Conservation (phyloP, 495 filamentous ascomycete genomes). For the Paragyromitra xinjiangensis region DNA sequence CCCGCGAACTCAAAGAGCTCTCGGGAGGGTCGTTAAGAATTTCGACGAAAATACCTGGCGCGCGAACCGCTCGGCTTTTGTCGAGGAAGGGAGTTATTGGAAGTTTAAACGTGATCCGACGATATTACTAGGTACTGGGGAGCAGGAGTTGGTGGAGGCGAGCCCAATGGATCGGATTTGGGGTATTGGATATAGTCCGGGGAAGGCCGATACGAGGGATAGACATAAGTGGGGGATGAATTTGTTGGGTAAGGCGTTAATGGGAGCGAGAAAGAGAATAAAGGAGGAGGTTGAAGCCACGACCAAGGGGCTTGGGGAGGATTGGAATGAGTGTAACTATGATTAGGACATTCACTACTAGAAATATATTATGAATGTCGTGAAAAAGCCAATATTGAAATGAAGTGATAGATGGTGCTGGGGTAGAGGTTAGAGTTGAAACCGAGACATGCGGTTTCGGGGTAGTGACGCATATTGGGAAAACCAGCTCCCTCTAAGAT, state of each 20-base stretch:
- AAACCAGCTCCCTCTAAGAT: too few species aligned
- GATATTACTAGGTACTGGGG: slow-evolving; percentile 68
- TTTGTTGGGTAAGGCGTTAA: slow-evolving; percentile 68
- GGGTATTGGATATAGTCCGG: slow-evolving; percentile 70
- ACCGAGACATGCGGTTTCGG: too few species aligned
- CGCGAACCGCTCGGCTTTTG: slow-evolving; percentile 64
- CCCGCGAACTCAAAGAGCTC: slow-evolving; percentile 63
- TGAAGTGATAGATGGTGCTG: too few species aligned
- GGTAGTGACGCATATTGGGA: too few species aligned
- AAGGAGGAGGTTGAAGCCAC: slow-evolving; percentile 33
- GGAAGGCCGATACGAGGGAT: slow-evolving; percentile 60
- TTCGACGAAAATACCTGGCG: slow-evolving; percentile 68
- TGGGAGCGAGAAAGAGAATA: slow-evolving; percentile 45
- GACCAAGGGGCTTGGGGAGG: slow-evolving; percentile 7
- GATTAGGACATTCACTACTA: too few species aligned
- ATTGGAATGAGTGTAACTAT: background rate
- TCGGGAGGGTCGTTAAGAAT: slow-evolving; percentile 67
- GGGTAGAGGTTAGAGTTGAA: too few species aligned
- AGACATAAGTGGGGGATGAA: slow-evolving; percentile 71
- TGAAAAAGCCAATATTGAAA: too few species aligned
- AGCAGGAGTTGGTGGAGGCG: slow-evolving; percentile 71
- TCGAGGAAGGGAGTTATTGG: slow-evolving; percentile 67
- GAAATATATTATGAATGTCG: too few species aligned
- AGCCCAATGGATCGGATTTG: slow-evolving; percentile 70
- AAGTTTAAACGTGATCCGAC: slow-evolving; percentile 66